These are phyloP conservation scores for Botryobasidium botryosum DNA, from an alignment of 768 basidiomycete genomes.

Conservation along the genomic window DNA sequence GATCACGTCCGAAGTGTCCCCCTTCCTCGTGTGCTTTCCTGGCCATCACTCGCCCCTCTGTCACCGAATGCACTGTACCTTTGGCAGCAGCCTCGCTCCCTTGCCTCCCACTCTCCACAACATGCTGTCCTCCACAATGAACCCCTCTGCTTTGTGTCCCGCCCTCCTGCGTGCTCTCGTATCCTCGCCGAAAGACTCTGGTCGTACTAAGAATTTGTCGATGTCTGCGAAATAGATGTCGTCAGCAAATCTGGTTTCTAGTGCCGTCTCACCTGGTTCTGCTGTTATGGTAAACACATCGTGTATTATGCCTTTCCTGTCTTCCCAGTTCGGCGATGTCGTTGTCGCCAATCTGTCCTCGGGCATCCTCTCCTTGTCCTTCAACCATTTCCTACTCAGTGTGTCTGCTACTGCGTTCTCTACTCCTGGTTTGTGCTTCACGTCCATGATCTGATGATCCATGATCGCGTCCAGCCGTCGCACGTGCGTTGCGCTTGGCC, in stretches of 20 bases:
- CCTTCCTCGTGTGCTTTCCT: slow-evolving; percentile 5
- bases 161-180: background rate
- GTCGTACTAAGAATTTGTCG: background rate
- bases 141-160: background rate
- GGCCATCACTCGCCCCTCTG: background rate
- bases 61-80: slow-evolving; percentile 1
- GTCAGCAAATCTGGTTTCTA: slow-evolving; percentile 2
- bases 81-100: background rate
- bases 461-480: slow-evolving; percentile 23
- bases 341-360: slow-evolving; percentile 16
- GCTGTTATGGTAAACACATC: too few species aligned
- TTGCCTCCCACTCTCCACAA: slow-evolving; percentile 15
- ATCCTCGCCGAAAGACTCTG: background rate
- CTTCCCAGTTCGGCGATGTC: slow-evolving; percentile 19
- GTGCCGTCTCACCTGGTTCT: too few species aligned
- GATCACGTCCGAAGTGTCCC: slow-evolving; percentile 23
- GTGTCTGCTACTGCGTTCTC: slow-evolving; percentile 16
- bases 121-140: slow-evolving; percentile 11
- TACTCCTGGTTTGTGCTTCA: slow-evolving; percentile 15
- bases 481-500: slow-evolving; percentile 19
- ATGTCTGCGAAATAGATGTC: slow-evolving; percentile 12
- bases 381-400: slow-evolving; percentile 14
- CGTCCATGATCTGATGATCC: slow-evolving; percentile 15
- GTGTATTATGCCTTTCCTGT: slow-evolving; percentile 9
- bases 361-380: background rate